Evolutionary conservation across 1,139 yeast species (phyloP), one percentile per base, ranked within the genome.

Genomic region (Suhomyces anneliseae): DNA sequence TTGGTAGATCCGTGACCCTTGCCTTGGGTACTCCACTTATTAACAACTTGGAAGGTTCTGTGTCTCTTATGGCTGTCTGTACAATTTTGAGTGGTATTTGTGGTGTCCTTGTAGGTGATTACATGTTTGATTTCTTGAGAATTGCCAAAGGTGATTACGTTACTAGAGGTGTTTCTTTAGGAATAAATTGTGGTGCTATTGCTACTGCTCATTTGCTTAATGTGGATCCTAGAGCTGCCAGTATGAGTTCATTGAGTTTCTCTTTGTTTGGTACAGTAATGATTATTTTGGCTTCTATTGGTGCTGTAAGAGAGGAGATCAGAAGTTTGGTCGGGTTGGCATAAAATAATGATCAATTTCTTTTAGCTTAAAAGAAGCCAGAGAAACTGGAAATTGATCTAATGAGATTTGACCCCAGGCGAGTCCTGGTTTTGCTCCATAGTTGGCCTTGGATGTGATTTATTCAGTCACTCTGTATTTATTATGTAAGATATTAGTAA

Each of bases 11-110:
- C 9, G 90, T 85, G n/a, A 87, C 95, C 0, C 74, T 87, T 54
- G 95, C 95, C 0, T 70, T 87, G 45, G 95, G 95, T 0, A 79
- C 88, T 1, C 95, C 95, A 0, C 74, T 87, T 52, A 82, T 85
- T 8, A 68, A 68, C 14, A 76, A 88, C 0, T 68, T 88, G 37
- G 83, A 78, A 11, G 95, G 95, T 0, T 82, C 88, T 0, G 75
- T 82, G 1, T 80, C 89, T 4, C 71, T 87, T 43, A 87, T 86
- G 82, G 90, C 95, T 0, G 90, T 85, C 14, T 83, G 89, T 39
- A 88, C 95, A 0, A 86, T 88, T 37, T 68, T 88, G 50, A 82
- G 90, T 33, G 95, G 95, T 4, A 83, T 88, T 9, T 65, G 85
- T 40, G 95, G 95, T 1, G 93, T 86, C 0, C 65, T 87, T 36